A percentile compares a stretch with the other conserved stretches of the same genome.
Evolutionary conservation across 2,329 filamentous ascomycete genomes (phyloP).

Genomic region (Neonectria neomacrospora): DNA sequence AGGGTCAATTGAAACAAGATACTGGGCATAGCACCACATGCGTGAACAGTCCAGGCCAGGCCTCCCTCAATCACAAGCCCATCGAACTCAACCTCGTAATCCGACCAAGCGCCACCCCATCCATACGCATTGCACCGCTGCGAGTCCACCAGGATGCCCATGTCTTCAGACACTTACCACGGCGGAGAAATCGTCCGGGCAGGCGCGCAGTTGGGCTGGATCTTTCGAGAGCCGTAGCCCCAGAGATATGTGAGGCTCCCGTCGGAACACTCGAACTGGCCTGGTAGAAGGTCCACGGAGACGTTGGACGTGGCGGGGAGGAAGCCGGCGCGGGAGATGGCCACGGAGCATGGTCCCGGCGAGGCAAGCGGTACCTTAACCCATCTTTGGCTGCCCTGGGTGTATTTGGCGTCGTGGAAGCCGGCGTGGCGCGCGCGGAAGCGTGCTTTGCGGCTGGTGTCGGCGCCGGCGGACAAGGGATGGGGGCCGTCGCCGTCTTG

Average conservation of each 20-base stretch:
- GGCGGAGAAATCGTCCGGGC: neutral
- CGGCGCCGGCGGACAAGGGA: constrained; percentile 5
- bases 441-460: neutral
- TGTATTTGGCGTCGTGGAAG: neutral
- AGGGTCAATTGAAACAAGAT: neutral
- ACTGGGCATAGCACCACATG: neutral
- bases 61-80: neutral
- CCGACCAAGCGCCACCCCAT: constrained; percentile 1
- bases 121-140: constrained; percentile 8
- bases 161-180: constrained; percentile 5
- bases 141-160: constrained; percentile 5
- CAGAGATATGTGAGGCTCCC: neutral
- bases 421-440: neutral
- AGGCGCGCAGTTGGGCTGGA: constrained; percentile 5
- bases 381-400: neutral
- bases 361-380: neutral
- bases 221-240: constrained; percentile 3
- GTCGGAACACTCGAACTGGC: constrained; percentile 10
- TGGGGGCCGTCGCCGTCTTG: neutral
- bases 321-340: neutral
- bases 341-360: neutral
- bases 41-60: neutral
- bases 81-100: constrained; percentile 5
- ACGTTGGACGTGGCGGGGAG: constrained; percentile 6
- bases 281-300: neutral